These are phyloP conservation scores for Akanthomyces dipterigenus DNA, from an alignment of 2,329 filamentous ascomycete genomes.

Conservation along the genomic window DNA sequence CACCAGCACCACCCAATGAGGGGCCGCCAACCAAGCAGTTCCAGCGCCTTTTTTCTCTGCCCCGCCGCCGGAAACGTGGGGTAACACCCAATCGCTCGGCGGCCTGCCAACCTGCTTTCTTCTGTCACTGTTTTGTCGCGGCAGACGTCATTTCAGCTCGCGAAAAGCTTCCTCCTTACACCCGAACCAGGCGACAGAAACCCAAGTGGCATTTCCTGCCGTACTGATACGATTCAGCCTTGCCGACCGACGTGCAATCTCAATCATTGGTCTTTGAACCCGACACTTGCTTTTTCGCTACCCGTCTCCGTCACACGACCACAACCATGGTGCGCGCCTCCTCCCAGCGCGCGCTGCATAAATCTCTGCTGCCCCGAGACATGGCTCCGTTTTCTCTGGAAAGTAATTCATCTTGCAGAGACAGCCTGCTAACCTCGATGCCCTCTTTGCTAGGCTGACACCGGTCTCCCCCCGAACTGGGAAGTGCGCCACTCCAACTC, in stretches of 20 bases:
- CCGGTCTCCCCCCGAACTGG: slow-evolving; percentile 80
- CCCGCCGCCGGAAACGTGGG: slow-evolving; percentile 3
- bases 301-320: not conserved
- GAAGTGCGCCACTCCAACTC: slow-evolving; percentile 97
- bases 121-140: not conserved
- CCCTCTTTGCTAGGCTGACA: slow-evolving; percentile 49
- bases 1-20: not conserved
- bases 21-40: not conserved
- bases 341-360: not conserved
- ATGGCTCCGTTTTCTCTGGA: too few species aligned
- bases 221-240: not conserved
- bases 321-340: not conserved
- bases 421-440: not conserved
- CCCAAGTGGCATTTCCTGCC: not conserved
- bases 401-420: not conserved
- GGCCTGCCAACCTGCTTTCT: too few species aligned
- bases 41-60: not conserved
- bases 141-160: slow-evolving; percentile 8
- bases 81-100: not conserved
- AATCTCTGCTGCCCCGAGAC: not conserved
- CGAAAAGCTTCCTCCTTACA: not conserved
- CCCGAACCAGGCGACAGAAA: not conserved
- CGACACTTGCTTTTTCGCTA: not conserved
- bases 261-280: not conserved
- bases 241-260: not conserved